Conservation (phyloP, 345 rosid genomes). For the Erodium maritimum region DNA sequence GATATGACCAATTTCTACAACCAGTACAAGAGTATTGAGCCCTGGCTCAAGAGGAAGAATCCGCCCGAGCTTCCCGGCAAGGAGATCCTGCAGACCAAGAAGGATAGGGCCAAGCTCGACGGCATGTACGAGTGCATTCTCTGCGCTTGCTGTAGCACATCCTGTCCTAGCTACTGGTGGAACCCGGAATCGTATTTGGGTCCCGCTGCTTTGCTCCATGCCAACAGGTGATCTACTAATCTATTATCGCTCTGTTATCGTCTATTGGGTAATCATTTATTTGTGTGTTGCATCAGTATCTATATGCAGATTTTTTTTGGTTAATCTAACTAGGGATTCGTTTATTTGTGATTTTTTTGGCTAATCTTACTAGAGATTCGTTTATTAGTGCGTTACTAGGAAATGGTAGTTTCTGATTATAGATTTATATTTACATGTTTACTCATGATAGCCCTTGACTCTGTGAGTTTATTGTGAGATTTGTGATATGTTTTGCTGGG, state of each 20-base stretch:
- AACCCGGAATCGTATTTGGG: slow-evolving; percentile 89
- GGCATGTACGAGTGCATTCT: slow-evolving; percentile 96
- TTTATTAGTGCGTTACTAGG: too few species aligned
- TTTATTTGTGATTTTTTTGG: too few species aligned
- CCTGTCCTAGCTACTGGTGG: slow-evolving; percentile 99
- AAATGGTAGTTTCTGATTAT: too few species aligned
- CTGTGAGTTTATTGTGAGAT: too few species aligned
- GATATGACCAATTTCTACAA: slow-evolving; percentile 95
- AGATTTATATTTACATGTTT: too few species aligned
- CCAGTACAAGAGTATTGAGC: slow-evolving; percentile 97
- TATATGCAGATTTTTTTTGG: too few species aligned
- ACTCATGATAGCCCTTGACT: too few species aligned
- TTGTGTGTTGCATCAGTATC: not conserved
- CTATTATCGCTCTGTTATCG: not conserved
- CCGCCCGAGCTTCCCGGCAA: slow-evolving; percentile 51
- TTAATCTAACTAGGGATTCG: too few species aligned
- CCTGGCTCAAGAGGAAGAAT: slow-evolving; percentile 94
- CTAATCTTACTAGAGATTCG: too few species aligned
- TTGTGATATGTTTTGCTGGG: too few species aligned
- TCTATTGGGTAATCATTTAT: not conserved
- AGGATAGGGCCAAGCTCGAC: slow-evolving; percentile 79
- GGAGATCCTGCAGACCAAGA: slow-evolving; percentile 84
- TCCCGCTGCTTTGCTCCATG: slow-evolving; percentile 90
- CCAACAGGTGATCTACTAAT: slow-evolving; percentile 45
- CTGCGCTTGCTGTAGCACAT: slow-evolving; percentile 89